Evolutionary conservation across 352 stramenopile genomes (phyloP), one percentile per base, ranked within the genome.

Genomic region (Pelagophyceae sp.): DNA sequence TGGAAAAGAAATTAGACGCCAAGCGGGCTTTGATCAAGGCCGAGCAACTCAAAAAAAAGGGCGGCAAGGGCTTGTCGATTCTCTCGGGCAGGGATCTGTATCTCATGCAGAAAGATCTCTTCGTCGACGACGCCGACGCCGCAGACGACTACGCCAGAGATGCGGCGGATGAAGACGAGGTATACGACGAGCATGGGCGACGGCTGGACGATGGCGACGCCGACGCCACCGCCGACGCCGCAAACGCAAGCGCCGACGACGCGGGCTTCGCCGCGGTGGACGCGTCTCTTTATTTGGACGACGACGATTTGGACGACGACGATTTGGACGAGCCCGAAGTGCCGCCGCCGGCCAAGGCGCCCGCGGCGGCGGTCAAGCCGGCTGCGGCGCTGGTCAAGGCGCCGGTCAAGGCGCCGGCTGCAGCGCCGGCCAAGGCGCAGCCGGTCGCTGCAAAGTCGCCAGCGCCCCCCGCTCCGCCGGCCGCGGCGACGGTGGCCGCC

Each of bases 31-130:
- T 83, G 76, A 80, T 89, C 11, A 86, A 92, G 80, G 78, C 77
- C 29, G 87, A 91, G 76, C 78, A 90, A 77, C 86, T 84, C 82
- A 92, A 91, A 83, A 92, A 91, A 72, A 91, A 92, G 74, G 84
- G 85, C 54, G 86, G 87, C 25, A 92, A 93, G 80, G 87, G 86
- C 72, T 79, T 93, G 50, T 83, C 83, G 72, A 82, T 93, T 33
- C 83, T 95, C 51, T 88, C 82, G 75, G 90, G 90, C 50, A 83
- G 85, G 80, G 90, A 88, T 38, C 78, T 94, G 35, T 93, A 89
- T 78, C 85, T 90, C 78, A 92, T 93, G 81, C 90, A 93, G 72
- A 80, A 85, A 32, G 85, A 89, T 50, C 82, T 95, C 63, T 93
- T 93, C 81, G 82, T 85, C 71, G 85, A 89, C 83, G 78, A 86